Conservation (phyloP, 2,329 filamentous ascomycete species). For the Fusarium sp. region DNA sequence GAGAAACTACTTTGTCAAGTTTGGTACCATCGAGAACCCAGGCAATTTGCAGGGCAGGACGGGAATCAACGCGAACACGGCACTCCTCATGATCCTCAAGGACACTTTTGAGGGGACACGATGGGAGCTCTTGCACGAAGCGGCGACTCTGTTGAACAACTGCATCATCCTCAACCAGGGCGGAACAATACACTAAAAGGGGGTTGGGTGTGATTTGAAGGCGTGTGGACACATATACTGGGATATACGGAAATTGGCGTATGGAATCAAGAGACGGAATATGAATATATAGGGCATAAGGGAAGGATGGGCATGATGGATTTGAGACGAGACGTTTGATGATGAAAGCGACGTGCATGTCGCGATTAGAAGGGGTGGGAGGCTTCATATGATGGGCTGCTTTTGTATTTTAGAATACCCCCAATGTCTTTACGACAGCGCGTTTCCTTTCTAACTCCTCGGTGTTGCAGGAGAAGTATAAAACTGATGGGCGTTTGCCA, state of each 20-base stretch:
- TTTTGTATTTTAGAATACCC: constrained; percentile 47
- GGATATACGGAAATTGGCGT: constrained; percentile 20
- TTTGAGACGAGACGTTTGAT: constrained; percentile 18
- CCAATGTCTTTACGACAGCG: constrained; percentile 37
- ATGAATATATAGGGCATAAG: constrained; percentile 8
- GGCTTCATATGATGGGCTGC: constrained; percentile 27
- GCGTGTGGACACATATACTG: constrained; percentile 3
- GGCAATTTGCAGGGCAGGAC: constrained; percentile 79
- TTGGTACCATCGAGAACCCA: constrained; percentile 78
- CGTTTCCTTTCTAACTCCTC: constrained; percentile 20
- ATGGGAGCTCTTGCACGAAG: constrained; percentile 94
- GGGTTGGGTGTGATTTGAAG: neutral
- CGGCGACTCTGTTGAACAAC: constrained; percentile 81
- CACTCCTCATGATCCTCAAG: constrained; percentile 83
- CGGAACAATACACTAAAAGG: constrained; percentile 41
- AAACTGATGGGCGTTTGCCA: constrained; percentile 10
- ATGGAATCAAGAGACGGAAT: constrained; percentile 1
- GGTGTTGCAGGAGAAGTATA: constrained; percentile 9
- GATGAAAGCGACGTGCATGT: constrained; percentile 16
- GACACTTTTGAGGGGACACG: constrained; percentile 85
- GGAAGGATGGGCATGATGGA: constrained; percentile 20
- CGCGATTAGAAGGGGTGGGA: constrained; percentile 29
- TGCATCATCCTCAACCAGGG: constrained; percentile 70
- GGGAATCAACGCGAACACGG: constrained; percentile 85
- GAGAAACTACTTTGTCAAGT: constrained; percentile 79